Evolutionary conservation across 139 green algal genomes (phyloP).

Genomic region (Trebouxia sp.): DNA sequence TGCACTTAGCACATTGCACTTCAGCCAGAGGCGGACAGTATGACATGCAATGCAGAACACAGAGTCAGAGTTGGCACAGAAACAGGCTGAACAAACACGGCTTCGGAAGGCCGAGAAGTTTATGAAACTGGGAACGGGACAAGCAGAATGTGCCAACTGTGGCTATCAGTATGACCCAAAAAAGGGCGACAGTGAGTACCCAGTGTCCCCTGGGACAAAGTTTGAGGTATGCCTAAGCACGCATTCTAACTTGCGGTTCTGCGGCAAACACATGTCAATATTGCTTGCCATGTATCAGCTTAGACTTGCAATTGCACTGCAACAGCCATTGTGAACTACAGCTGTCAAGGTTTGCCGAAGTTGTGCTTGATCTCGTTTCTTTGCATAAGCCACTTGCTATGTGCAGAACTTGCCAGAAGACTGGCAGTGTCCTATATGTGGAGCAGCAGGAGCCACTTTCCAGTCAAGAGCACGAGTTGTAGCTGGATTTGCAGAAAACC

Average conservation of each 20-base stretch:
- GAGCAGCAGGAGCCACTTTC: constrained; percentile 78
- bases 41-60: constrained; percentile 6
- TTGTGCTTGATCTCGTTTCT: too few species aligned
- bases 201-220: constrained; percentile 67
- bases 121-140: constrained; percentile 81
- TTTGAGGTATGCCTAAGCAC: constrained; percentile 63
- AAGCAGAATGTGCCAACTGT: constrained; percentile 74
- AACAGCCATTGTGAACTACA: too few species aligned
- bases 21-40: too few species aligned
- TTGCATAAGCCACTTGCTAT: too few species aligned
- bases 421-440: constrained; percentile 93
- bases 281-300: not conserved
- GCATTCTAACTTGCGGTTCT: too few species aligned
- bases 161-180: constrained; percentile 83
- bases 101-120: constrained; percentile 89
- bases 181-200: constrained; percentile 90
- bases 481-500: constrained; percentile 94
- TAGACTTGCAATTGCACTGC: not conserved
- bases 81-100: constrained; percentile 69
- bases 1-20: too few species aligned
- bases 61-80: constrained; percentile 57
- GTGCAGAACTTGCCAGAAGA: constrained; percentile 84
- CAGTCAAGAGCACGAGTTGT: constrained; percentile 69
- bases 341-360: too few species aligned
- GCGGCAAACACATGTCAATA: not conserved